A percentile compares a stretch with the other conserved stretches of the same genome.
These are phyloP conservation scores for Arctostaphylos glauca DNA, from an alignment of 148 eudicot species.

Conservation along the genomic window DNA sequence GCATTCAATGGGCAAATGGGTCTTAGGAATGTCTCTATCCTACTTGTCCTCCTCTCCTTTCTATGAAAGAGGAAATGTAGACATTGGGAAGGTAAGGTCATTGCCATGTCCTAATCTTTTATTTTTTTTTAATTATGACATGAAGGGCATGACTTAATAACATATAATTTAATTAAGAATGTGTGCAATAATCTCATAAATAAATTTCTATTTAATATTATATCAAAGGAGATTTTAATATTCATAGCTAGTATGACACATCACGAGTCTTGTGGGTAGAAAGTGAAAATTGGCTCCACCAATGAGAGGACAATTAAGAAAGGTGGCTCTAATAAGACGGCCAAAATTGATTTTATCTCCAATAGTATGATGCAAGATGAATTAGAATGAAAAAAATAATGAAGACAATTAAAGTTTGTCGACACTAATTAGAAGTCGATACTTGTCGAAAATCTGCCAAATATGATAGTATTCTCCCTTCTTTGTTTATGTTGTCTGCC, in stretches of 20 bases:
- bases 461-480: too few species aligned
- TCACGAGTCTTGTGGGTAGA: background rate
- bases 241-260: background rate
- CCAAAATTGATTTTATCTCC: too few species aligned
- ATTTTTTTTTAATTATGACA: background rate
- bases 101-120: slow-evolving; percentile 16
- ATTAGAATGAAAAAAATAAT: too few species aligned
- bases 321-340: too few species aligned
- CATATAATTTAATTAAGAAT: background rate
- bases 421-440: too few species aligned
- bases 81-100: slow-evolving; percentile 31
- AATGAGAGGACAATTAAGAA: too few species aligned
- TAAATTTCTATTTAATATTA: background rate
- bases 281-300: too few species aligned
- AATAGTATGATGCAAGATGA: too few species aligned
- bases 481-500: too few species aligned
- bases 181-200: background rate
- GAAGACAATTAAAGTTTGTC: too few species aligned
- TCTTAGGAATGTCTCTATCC: background rate
- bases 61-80: slow-evolving; percentile 42
- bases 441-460: too few species aligned
- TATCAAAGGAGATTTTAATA: background rate
- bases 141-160: background rate
- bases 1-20: background rate
- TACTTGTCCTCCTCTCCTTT: slow-evolving; percentile 22